A percentile compares a stretch with the other conserved stretches of the same genome.
Evolutionary conservation across 305 asterid species (phyloP).

Genomic region (Rubia tinctorum): DNA sequence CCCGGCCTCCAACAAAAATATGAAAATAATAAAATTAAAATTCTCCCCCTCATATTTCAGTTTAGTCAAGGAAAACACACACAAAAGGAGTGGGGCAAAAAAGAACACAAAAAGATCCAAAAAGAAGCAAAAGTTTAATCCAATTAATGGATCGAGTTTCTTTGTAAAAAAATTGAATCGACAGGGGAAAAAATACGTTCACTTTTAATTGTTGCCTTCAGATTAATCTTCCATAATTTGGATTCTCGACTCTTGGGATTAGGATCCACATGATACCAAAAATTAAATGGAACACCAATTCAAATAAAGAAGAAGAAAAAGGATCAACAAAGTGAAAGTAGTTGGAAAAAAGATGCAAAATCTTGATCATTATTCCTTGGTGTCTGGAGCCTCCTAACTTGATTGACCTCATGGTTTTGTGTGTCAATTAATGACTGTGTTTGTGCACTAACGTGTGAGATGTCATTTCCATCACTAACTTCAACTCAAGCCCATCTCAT

Average conservation of each 20-base stretch:
- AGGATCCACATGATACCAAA: not conserved
- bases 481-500: not conserved
- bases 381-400: not conserved
- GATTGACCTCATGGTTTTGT: constrained; percentile 7
- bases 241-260: not conserved
- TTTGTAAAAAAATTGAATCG: not conserved
- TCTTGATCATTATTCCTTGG: too few species aligned
- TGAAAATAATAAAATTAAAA: too few species aligned
- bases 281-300: too few species aligned
- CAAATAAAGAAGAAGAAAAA: not conserved
- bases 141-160: too few species aligned
- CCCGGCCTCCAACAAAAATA: too few species aligned
- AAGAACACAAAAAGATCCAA: not conserved
- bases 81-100: not conserved
- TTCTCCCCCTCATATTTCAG: too few species aligned
- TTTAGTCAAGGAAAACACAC: too few species aligned
- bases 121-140: not conserved
- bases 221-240: not conserved
- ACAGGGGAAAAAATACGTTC: not conserved
- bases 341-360: not conserved
- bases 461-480: not conserved
- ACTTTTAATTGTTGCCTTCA: not conserved
- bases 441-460: not conserved
- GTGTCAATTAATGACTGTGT: constrained; percentile 3
- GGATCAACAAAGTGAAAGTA: not conserved